phyloP scores from a whole-genome alignment of 768 basidiomycete genomes.

The Dentipellis fragilis region DNA sequence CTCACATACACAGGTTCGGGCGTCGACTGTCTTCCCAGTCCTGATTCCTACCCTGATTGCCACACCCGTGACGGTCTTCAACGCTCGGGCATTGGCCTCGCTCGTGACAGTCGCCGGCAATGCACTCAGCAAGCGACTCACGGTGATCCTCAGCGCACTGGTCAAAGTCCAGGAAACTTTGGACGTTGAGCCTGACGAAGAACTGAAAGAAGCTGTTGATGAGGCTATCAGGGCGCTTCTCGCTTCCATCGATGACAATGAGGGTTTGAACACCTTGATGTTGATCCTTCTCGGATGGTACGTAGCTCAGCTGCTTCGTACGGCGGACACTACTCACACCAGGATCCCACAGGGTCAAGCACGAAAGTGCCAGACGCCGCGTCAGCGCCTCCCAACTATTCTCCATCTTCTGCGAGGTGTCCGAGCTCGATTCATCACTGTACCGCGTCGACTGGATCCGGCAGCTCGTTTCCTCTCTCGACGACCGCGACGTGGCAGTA shows the following conservation, averaged over 20 bases:
- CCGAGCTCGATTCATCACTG: conserved; percentile 68
- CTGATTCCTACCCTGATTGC: conserved; percentile 89
- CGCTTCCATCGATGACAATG: conserved; percentile 69
- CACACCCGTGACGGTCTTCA: conserved; percentile 90
- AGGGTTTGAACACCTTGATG: conserved; percentile 87
- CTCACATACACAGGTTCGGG: conserved; percentile 57
- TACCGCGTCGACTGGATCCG: conserved; percentile 95
- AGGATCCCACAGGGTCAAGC: conserved; percentile 55
- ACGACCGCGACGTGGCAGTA: conserved; percentile 66
- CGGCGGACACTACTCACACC: background rate
- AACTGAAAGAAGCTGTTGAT: conserved; percentile 57
- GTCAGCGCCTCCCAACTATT: conserved; percentile 75
- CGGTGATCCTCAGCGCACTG: conserved; percentile 67
- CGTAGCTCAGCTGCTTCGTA: conserved; percentile 15
- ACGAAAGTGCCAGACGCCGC: conserved; percentile 58
- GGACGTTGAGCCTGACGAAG: conserved; percentile 43
- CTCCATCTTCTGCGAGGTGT: conserved; percentile 72
- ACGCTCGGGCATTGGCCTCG: conserved; percentile 81
- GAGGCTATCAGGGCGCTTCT: conserved; percentile 71
- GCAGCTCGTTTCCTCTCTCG: conserved; percentile 73
- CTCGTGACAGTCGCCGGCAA: conserved; percentile 90
- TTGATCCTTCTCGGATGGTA: conserved; percentile 83
- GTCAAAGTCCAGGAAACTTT: conserved; percentile 69
- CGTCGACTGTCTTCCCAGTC: conserved; percentile 93
- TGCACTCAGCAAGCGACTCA: conserved; percentile 78